Evolutionary conservation across 2,329 filamentous ascomycete species (phyloP).

Genomic region (Sclerotinia borealis): DNA sequence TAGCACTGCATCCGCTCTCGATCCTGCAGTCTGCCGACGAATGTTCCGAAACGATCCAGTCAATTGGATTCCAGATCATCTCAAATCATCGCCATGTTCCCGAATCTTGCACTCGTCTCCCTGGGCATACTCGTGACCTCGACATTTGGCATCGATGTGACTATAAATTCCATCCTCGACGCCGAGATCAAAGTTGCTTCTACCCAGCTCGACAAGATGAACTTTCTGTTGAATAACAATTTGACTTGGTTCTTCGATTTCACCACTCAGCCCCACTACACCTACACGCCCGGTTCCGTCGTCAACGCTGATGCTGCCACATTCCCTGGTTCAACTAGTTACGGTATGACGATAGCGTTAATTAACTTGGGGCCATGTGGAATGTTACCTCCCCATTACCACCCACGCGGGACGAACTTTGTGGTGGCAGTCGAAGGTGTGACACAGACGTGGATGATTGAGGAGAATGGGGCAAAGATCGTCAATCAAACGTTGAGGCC

Average conservation of each 20-base stretch:
- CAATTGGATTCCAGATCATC: too few relatives aligned
- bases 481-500: slow-evolving; percentile 38
- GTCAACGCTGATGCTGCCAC: slow-evolving; percentile 47
- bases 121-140: slow-evolving; percentile 10
- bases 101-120: background rate
- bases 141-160: slow-evolving; percentile 34
- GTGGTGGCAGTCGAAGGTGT: slow-evolving; percentile 43
- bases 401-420: slow-evolving; percentile 44
- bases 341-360: slow-evolving; percentile 43
- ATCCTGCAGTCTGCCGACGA: slow-evolving; percentile 2
- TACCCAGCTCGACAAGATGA: slow-evolving; percentile 41
- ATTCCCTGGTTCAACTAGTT: slow-evolving; percentile 42
- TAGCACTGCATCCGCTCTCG: background rate
- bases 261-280: slow-evolving; percentile 37
- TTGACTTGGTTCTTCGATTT: slow-evolving; percentile 46
- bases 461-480: slow-evolving; percentile 43
- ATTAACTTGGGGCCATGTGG: slow-evolving; percentile 45
- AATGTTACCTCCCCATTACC: slow-evolving; percentile 46
- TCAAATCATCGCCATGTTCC: background rate
- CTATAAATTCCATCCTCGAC: slow-evolving; percentile 36
- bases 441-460: slow-evolving; percentile 45
- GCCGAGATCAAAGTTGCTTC: slow-evolving; percentile 36
- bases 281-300: slow-evolving; percentile 41
- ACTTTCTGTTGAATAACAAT: slow-evolving; percentile 35
- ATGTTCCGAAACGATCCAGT: background rate